phyloP scores from a whole-genome alignment of 75 land plant genomes.

The Isoetes taiwanensis region DNA sequence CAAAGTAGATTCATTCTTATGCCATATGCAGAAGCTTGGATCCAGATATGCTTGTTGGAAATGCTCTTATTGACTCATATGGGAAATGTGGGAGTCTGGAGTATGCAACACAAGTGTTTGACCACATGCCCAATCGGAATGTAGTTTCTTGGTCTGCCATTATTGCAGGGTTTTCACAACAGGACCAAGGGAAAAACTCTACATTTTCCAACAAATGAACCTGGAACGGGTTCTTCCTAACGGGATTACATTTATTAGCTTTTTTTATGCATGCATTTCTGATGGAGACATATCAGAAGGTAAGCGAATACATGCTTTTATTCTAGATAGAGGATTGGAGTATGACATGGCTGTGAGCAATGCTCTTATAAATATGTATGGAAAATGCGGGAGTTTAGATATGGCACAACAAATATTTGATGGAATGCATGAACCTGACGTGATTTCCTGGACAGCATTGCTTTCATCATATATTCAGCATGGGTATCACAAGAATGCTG shows the following conservation, averaged over 20 bases:
- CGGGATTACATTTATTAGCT: conserved; percentile 35
- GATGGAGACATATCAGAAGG: conserved; percentile 14
- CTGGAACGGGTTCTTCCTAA: conserved; percentile 55
- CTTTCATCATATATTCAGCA: not conserved
- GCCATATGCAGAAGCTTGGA: no score
- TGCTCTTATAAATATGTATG: conserved; percentile 11
- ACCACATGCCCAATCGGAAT: no score
- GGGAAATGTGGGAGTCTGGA: no score
- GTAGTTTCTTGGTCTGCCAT: no score
- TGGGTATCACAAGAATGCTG: not conserved
- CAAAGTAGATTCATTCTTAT: no score
- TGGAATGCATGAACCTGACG: not conserved
- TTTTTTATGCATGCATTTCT: conserved; percentile 36
- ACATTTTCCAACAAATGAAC: no score
- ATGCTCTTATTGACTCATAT: no score
- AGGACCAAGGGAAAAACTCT: no score
- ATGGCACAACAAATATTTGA: not conserved
- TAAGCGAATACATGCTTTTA: conserved; percentile 29
- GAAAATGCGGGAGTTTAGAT: conserved; percentile 2
- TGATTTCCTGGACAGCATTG: conserved; percentile 2
- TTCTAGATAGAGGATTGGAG: conserved; percentile 22
- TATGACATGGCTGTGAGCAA: conserved; percentile 15
- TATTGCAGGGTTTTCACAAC: no score
- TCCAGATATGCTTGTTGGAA: no score
- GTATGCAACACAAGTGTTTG: no score